Percentiles rank a stretch among this genome's conserved stretches.
These are phyloP conservation scores for Calonectria ilicicola DNA, from an alignment of 2,329 filamentous ascomycete genomes.

Conservation along the genomic window DNA sequence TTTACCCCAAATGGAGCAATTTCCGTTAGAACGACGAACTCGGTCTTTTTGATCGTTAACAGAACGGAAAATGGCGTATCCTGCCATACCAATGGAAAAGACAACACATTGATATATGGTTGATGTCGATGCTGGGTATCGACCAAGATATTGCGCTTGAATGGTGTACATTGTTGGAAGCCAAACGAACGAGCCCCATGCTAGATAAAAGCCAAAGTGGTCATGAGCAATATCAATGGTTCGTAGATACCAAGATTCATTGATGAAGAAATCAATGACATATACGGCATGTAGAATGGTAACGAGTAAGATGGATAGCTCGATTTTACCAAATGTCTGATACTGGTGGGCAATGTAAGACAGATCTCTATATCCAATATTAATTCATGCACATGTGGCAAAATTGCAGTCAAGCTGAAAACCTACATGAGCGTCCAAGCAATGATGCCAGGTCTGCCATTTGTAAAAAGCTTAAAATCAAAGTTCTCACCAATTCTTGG, in stretches of 20 bases:
- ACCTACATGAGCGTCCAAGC: slow-evolving; percentile 59
- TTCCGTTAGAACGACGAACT: slow-evolving; percentile 52
- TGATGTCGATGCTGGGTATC: slow-evolving; percentile 50
- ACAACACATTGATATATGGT: slow-evolving; percentile 37
- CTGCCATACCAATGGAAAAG: slow-evolving; percentile 39
- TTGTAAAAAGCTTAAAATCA: slow-evolving; percentile 61
- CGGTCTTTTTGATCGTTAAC: slow-evolving; percentile 60
- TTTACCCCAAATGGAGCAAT: slow-evolving; percentile 57
- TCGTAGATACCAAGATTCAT: slow-evolving; percentile 62
- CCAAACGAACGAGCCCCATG: slow-evolving; percentile 59
- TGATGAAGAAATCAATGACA: slow-evolving; percentile 61
- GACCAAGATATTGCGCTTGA: slow-evolving; percentile 59
- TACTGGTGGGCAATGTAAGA: slow-evolving; percentile 53
- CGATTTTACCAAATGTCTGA: slow-evolving; percentile 51
- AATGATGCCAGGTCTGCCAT: slow-evolving; percentile 60
- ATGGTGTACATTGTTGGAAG: slow-evolving; percentile 60
- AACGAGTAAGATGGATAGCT: slow-evolving; percentile 52
- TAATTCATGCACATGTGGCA: too few relatives aligned
- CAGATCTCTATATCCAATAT: slow-evolving; percentile 30
- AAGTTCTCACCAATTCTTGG: slow-evolving; percentile 55
- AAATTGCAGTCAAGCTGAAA: too few relatives aligned
- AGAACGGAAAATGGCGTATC: slow-evolving; percentile 57
- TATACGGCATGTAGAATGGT: slow-evolving; percentile 58
- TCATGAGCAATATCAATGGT: slow-evolving; percentile 59
- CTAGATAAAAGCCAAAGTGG: slow-evolving; percentile 58